Evolutionary conservation across 1,284 basidiomycete genomes (phyloP).

Genomic region (Trichosporon asahii): DNA sequence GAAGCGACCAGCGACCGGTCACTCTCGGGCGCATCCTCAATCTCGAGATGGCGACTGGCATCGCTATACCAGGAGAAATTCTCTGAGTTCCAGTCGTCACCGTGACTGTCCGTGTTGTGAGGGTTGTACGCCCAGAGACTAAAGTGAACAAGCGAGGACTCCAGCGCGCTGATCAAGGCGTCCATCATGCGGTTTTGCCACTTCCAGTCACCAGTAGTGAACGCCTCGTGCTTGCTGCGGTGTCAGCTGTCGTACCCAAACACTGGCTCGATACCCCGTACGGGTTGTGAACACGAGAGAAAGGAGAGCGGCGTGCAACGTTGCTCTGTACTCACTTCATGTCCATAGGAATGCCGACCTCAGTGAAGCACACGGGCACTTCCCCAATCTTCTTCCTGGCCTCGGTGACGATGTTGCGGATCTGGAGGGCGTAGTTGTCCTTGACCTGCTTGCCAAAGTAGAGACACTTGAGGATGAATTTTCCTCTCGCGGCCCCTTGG

Average conservation of each 20-base stretch:
- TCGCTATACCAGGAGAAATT: slow-evolving; percentile 90
- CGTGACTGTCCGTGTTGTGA: slow-evolving; percentile 68
- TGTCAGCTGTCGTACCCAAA: background rate
- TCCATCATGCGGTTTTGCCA: slow-evolving; percentile 88
- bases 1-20: slow-evolving; percentile 54
- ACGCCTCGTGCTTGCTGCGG: slow-evolving; percentile 66
- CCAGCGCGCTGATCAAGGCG: slow-evolving; percentile 72
- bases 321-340: slow-evolving; percentile 65
- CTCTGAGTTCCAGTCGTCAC: slow-evolving; percentile 94
- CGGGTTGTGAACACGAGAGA: too few species aligned
- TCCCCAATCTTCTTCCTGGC: slow-evolving; percentile 68
- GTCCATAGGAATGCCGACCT: slow-evolving; percentile 90
- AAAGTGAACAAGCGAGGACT: slow-evolving; percentile 69
- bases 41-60: slow-evolving; percentile 29
- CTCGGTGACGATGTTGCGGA: slow-evolving; percentile 70
- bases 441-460: slow-evolving; percentile 80
- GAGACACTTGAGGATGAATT: slow-evolving; percentile 72
- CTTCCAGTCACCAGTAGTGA: slow-evolving; percentile 68
- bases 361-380: slow-evolving; percentile 76
- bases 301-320: background rate
- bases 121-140: slow-evolving; percentile 96
- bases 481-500: slow-evolving; percentile 78
- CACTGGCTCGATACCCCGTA: too few species aligned
- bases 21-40: slow-evolving; percentile 51
- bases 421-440: slow-evolving; percentile 76